These are phyloP conservation scores for Quercus robur DNA, from an alignment of 306 rosid genomes.

Conservation along the genomic window DNA sequence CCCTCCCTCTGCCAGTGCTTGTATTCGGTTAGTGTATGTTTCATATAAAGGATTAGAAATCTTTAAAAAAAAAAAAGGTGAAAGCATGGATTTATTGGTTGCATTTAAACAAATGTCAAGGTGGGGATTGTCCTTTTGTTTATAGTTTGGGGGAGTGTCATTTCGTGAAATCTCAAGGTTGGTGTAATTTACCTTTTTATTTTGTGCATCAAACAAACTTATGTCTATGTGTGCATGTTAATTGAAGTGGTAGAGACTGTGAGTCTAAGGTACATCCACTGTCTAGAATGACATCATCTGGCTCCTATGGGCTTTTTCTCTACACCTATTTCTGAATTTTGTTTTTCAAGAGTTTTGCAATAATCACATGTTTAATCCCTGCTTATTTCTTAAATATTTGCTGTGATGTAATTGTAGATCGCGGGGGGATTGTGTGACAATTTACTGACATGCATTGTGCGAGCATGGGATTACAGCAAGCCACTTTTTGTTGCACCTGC, in stretches of 20 bases:
- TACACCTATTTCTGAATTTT: not conserved
- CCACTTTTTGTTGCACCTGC: constrained; percentile 81
- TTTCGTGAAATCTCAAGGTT: too few relatives aligned
- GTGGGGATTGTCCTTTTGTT: too few relatives aligned
- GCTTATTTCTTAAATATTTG: constrained; percentile 2
- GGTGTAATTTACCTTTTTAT: too few relatives aligned
- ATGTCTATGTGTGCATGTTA: not conserved
- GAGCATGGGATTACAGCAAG: constrained; percentile 86
- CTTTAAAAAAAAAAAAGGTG: too few relatives aligned
- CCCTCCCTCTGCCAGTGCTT: too few relatives aligned
- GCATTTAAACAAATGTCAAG: too few relatives aligned
- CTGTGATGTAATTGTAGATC: constrained; percentile 40
- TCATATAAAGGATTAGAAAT: too few relatives aligned
- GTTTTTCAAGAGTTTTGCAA: not conserved
- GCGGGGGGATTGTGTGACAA: constrained; percentile 81
- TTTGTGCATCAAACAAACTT: not conserved
- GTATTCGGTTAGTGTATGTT: too few relatives aligned
- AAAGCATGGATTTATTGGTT: too few relatives aligned
- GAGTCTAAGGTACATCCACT: not conserved
- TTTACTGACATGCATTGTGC: constrained; percentile 66
- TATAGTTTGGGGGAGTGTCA: too few relatives aligned
- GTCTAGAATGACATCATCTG: too few relatives aligned
- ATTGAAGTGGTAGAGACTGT: not conserved
- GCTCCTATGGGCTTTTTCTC: not conserved
- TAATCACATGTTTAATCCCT: not conserved